Conservation (phyloP, 805 yeast genomes). For the Yamadazyma olivae region DNA sequence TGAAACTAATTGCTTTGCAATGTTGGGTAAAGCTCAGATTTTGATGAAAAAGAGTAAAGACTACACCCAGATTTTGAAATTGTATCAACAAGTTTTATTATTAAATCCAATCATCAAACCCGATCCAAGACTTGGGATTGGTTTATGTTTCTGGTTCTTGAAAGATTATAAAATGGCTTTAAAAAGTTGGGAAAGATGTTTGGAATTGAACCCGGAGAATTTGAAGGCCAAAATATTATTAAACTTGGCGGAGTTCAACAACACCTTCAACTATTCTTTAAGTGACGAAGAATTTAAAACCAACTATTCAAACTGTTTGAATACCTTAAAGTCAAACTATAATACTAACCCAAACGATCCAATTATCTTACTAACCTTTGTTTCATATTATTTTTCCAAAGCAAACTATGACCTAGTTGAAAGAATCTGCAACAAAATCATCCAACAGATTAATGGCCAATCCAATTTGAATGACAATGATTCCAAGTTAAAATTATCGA, state of each 20-base stretch:
- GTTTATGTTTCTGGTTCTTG: slow-evolving; percentile 88
- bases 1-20: slow-evolving; percentile 67
- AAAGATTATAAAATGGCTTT: slow-evolving; percentile 75
- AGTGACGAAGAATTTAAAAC: slow-evolving; percentile 60
- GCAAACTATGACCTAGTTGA: slow-evolving; percentile 57
- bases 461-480: slow-evolving; percentile 2
- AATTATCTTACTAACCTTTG: slow-evolving; percentile 62
- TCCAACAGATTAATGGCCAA: slow-evolving; percentile 21
- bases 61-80: slow-evolving; percentile 67
- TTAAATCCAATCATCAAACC: slow-evolving; percentile 78
- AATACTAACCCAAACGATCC: slow-evolving; percentile 48
- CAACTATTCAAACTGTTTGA: slow-evolving; percentile 58
- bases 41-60: slow-evolving; percentile 65
- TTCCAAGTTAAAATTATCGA: slow-evolving; percentile 16
- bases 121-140: slow-evolving; percentile 93
- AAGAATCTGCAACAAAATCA: slow-evolving; percentile 51
- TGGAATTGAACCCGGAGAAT: slow-evolving; percentile 61
- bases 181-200: slow-evolving; percentile 77
- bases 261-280: slow-evolving; percentile 52
- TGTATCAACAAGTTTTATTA: slow-evolving; percentile 79
- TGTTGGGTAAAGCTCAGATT: slow-evolving; percentile 81
- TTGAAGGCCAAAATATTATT: slow-evolving; percentile 62
- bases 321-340: slow-evolving; percentile 37
- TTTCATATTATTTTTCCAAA: slow-evolving; percentile 69
- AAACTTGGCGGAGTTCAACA: slow-evolving; percentile 66